phyloP scores from a whole-genome alignment of 495 filamentous ascomycete genomes.

The Copromyces sp. region DNA sequence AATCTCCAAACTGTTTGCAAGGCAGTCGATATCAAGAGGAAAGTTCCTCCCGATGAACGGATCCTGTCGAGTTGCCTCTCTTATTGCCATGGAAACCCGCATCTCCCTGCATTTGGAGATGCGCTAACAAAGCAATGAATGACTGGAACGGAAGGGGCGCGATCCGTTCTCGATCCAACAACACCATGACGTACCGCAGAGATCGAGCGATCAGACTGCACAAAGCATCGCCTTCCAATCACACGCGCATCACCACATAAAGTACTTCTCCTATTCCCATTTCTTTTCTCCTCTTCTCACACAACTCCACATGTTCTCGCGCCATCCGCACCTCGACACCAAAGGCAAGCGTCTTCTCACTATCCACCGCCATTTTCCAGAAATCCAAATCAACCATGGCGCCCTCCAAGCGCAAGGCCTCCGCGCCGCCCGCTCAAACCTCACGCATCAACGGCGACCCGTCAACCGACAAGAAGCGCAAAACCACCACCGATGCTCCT shows the following conservation, averaged over 20 bases:
- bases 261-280: neutral
- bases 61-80: neutral
- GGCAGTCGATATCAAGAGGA: neutral
- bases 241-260: neutral
- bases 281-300: neutral
- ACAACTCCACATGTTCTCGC: slow-evolving; percentile 1
- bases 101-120: neutral
- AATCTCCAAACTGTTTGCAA: neutral
- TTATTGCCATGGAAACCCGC: neutral
- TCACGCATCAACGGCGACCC: slow-evolving; percentile 1
- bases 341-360: neutral
- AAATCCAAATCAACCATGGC: slow-evolving; percentile 7
- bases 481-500: neutral
- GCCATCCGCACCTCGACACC: neutral
- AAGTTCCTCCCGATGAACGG: neutral
- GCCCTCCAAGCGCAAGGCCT: slow-evolving; percentile 13
- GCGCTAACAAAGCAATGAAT: slow-evolving; percentile 16
- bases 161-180: slow-evolving; percentile 11
- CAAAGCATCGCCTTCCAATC: slow-evolving; percentile 3
- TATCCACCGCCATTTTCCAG: neutral
- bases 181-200: slow-evolving; percentile 12
- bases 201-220: slow-evolving; percentile 14
- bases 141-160: slow-evolving; percentile 5
- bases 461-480: slow-evolving; percentile 14
- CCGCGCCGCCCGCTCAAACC: neutral